Evolutionary conservation across 2,329 filamentous ascomycete genomes (phyloP), one percentile per base, ranked within the genome.

Genomic region (Arthrobotrys iridis): DNA sequence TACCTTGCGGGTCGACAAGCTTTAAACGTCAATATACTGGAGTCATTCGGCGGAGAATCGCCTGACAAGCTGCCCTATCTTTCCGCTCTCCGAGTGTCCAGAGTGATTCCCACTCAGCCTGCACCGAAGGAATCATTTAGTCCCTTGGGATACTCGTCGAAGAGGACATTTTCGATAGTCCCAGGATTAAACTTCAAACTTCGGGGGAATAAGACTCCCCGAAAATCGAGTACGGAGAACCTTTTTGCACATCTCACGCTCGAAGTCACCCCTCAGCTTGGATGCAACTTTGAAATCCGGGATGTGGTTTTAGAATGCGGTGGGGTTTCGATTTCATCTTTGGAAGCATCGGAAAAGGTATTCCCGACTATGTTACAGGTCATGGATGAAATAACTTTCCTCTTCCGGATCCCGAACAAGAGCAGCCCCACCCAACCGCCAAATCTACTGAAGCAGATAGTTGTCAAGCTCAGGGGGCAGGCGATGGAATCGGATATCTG

Each of bases 1-100:
- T 93, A 92, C 79, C 85, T 94, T 30, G 87, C 87, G 35, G 92
- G 89, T 79, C 87, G 88, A 68, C 82, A 89, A 24, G 89, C 91
- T 0, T 86, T 89, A 4, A 89, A 90, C 1, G 84, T 92, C 77
- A 95, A 94, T 81, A 84, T 94, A n/a, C 86, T 95, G 11, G 89
- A 91, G 80, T 87, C 91, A 2, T 91, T 94, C 75, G 85, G 86
- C 60, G 85, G 84, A 76, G 91, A 93, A 79, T 87, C 93, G 15
- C 84, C 83, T 13, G 88, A 89, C 35, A 83, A 88, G 24, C 85
- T 86, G 77, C 90, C 91, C 50, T 87, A 87, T 28, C 84, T 95
- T 1, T 93, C 91, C 7, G 90, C 91, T 3, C 84, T 91, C 74
- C 86, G 91, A 52, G 90, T 94, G 33, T 92, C 90, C 43, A 88